Evolutionary conservation across 208 protist species (phyloP).

Genomic region (Borovskyia barvae): DNA sequence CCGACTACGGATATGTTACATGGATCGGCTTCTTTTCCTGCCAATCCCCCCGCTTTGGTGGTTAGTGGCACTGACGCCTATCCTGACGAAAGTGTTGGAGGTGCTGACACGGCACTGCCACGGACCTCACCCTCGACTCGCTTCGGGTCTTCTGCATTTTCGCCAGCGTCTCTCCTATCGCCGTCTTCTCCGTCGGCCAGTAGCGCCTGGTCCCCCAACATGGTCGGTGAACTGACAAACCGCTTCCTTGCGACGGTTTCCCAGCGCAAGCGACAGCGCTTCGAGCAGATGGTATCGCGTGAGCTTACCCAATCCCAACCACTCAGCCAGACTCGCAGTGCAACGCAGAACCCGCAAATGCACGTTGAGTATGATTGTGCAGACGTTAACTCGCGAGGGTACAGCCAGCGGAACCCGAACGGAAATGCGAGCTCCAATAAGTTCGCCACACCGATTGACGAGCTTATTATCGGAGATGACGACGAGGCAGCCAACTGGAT

Average conservation of each 20-base stretch:
- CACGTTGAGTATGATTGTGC: not conserved
- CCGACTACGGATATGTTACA: not conserved
- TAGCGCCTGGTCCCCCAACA: slow-evolving; percentile 57
- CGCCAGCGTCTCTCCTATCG: slow-evolving; percentile 6
- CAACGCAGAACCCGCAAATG: not conserved
- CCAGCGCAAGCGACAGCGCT: slow-evolving; percentile 49
- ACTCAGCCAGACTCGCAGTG: slow-evolving; percentile 20
- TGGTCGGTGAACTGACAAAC: slow-evolving; percentile 63
- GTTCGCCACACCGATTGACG: slow-evolving; percentile 26
- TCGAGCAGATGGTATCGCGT: slow-evolving; percentile 58
- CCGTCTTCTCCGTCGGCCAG: slow-evolving; percentile 30
- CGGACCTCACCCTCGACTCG: slow-evolving; percentile 7
- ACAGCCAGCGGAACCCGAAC: not conserved
- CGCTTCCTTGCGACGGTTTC: slow-evolving; percentile 72
- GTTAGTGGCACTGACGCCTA: not conserved
- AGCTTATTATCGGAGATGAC: slow-evolving; percentile 72
- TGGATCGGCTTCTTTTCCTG: not conserved
- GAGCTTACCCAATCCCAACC: slow-evolving; percentile 58
- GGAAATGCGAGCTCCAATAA: not conserved
- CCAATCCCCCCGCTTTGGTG: too few species aligned
- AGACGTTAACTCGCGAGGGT: not conserved
- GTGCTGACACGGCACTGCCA: not conserved
- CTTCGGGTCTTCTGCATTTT: slow-evolving; percentile 6
- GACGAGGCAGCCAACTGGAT: slow-evolving; percentile 42
- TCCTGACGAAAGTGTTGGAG: not conserved